phyloP scores from a whole-genome alignment of 2,329 filamentous ascomycete species.

The Berkeleyomyces rouxiae region DNA sequence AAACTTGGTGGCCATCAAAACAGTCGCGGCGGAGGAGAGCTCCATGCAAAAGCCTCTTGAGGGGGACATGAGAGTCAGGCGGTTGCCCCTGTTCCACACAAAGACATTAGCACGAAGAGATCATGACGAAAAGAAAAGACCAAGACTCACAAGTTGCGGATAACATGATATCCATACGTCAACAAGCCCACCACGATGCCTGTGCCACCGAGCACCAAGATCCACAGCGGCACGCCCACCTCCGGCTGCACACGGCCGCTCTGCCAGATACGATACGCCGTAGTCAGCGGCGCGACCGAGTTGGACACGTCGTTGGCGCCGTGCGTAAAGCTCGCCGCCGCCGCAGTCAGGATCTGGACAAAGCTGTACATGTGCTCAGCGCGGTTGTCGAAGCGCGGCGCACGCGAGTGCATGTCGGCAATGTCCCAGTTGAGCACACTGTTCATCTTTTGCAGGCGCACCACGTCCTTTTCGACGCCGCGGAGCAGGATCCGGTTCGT shows the following conservation, averaged over 20 bases:
- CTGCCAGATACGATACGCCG: slow-evolving; percentile 34
- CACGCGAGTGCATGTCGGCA: slow-evolving; percentile 31
- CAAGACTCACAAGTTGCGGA: slow-evolving; percentile 28
- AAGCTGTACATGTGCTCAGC: slow-evolving; percentile 34
- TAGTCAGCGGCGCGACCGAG: slow-evolving; percentile 33
- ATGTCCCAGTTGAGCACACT: slow-evolving; percentile 32
- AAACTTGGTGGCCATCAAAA: slow-evolving; percentile 36
- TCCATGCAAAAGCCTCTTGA: slow-evolving; percentile 36
- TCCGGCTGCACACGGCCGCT: slow-evolving; percentile 23
- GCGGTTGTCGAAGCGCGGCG: slow-evolving; percentile 35
- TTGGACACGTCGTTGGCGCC: slow-evolving; percentile 41
- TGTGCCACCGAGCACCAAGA: slow-evolving; percentile 31
- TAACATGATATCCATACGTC: slow-evolving; percentile 48
- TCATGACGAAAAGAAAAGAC: not conserved
- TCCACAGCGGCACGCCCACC: slow-evolving; percentile 31
- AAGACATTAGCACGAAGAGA: not conserved
- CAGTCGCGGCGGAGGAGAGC: slow-evolving; percentile 33
- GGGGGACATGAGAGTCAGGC: slow-evolving; percentile 37
- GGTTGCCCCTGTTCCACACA: slow-evolving; percentile 25
- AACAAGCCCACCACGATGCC: slow-evolving; percentile 39
- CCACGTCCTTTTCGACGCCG: slow-evolving; percentile 32
- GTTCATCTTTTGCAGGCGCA: slow-evolving; percentile 29
- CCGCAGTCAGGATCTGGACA: slow-evolving; percentile 33
- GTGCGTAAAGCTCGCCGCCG: slow-evolving; percentile 38
- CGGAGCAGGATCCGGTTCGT: slow-evolving; percentile 27